Percentiles rank a stretch among this genome's conserved stretches.
These are phyloP conservation scores for Botrytis aclada DNA, from an alignment of 2,329 filamentous ascomycete genomes.

Conservation along the genomic window DNA sequence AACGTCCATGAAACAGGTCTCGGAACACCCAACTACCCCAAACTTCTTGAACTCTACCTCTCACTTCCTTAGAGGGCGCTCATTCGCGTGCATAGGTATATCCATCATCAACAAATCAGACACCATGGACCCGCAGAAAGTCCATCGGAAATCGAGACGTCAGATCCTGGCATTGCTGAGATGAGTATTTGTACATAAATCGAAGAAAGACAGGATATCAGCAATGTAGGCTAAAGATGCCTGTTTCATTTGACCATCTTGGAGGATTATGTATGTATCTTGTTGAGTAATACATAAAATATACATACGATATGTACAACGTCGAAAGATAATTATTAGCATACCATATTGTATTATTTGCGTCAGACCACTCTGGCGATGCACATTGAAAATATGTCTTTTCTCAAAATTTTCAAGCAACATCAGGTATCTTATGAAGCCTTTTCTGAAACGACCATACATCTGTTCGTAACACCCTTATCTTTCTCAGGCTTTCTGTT, in stretches of 20 bases:
- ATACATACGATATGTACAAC: not conserved
- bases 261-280: not conserved
- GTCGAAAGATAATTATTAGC: not conserved
- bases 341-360: not conserved
- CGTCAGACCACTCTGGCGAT: not conserved
- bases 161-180: not conserved
- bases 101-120: not conserved
- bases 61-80: slow-evolving; percentile 2
- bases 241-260: not conserved
- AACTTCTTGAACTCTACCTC: slow-evolving; percentile 7
- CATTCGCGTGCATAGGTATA: not conserved
- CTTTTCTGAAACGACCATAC: too few relatives aligned
- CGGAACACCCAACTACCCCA: slow-evolving; percentile 18
- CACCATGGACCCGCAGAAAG: not conserved
- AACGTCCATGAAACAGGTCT: slow-evolving; percentile 5
- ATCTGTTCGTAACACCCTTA: too few relatives aligned
- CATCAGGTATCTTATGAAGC: too few relatives aligned
- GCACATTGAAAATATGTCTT: not conserved
- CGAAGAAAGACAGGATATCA: not conserved
- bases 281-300: not conserved
- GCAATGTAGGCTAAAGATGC: not conserved
- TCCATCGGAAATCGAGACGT: not conserved
- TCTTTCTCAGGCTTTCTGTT: not conserved
- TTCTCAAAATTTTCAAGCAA: too few relatives aligned
- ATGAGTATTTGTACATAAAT: not conserved